phyloP scores from a whole-genome alignment of 148 eudicot genomes.

The Rhododendron vialii region DNA sequence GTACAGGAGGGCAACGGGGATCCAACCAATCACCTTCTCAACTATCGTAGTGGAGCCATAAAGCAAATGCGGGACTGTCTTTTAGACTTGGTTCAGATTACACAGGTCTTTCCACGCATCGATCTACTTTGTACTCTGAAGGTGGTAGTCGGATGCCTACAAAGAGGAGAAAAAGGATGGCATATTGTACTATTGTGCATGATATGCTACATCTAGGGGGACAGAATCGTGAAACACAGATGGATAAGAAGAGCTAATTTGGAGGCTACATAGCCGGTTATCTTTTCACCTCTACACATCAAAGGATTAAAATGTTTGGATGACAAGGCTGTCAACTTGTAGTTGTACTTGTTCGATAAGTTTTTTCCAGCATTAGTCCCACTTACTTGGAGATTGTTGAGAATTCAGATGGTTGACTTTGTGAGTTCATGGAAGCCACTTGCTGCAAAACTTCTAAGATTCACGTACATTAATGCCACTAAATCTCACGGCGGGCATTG shows the following conservation, averaged over 20 bases:
- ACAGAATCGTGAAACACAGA: background rate
- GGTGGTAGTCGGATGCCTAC: background rate
- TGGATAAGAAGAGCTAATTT: background rate
- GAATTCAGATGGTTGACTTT: background rate
- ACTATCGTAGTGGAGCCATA: background rate
- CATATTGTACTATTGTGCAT: background rate
- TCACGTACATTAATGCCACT: background rate
- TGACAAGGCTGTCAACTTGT: background rate
- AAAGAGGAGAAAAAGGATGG: background rate
- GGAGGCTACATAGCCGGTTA: background rate
- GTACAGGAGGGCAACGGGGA: background rate
- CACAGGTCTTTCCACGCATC: background rate
- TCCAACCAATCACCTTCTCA: background rate
- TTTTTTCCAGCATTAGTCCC: background rate
- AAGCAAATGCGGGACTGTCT: background rate
- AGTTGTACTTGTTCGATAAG: background rate
- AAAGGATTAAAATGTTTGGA: background rate
- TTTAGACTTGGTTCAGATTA: background rate
- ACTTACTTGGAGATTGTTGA: background rate
- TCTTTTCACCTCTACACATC: background rate
- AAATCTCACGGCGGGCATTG: background rate
- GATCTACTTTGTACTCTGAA: background rate
- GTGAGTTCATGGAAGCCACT: background rate
- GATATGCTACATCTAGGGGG: background rate
- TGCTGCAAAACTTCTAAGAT: background rate